Base-by-base conservation (phyloP, 1,139 yeast species). In the Lodderomyces parapsilosis region DNA sequence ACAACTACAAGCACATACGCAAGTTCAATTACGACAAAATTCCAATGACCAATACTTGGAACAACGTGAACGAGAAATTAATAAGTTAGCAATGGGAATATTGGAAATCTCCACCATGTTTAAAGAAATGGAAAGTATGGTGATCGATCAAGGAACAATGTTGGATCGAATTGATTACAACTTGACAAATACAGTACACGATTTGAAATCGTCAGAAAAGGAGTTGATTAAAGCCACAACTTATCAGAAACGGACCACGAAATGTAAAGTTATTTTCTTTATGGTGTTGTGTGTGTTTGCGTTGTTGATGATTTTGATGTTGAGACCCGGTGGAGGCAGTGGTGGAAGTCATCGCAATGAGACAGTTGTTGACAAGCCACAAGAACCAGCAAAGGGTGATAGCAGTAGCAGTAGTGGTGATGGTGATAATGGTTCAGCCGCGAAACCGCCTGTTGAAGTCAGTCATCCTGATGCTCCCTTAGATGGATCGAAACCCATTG, bases 61-160 rank as follows among this genome's bases (percentile, higher is more conserved):
- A 44, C 90, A 86, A 52, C 74, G 99, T 45, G 99, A 93, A 58
- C 78, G 81, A 43, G 99, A 93, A 57, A 93, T 94, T 40, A 85
- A 86, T 23, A 86, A 85, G 53, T 76, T 94, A 44, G 98, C 99
- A 2, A 89, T 88, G 73, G 96, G 97, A 37, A 95, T 93, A 36
- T 69, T 93, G 27, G 99, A 93, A 61, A 86, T 93, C 2, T 86
- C 94, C 36, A 89, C 94, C 2, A 93, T 94, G 43, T 93, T 93
- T 68, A 86, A 87, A 59, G 98, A 94, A 58, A 80, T 93, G 78
- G 98, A 94, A 56, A 80, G 82, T 25, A 74, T 94, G 74, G 90
- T 93, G 40, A 87, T 93, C 46, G 98, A 94, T 58, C 99, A 93
- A 63, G 99, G 99, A 2, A 89, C 97, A 0, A 74, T 93, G 38